Percentiles rank a stretch among this genome's conserved stretches.
phyloP scores from a whole-genome alignment of 2,329 filamentous ascomycete genomes.

The Colletotrichum lentis region DNA sequence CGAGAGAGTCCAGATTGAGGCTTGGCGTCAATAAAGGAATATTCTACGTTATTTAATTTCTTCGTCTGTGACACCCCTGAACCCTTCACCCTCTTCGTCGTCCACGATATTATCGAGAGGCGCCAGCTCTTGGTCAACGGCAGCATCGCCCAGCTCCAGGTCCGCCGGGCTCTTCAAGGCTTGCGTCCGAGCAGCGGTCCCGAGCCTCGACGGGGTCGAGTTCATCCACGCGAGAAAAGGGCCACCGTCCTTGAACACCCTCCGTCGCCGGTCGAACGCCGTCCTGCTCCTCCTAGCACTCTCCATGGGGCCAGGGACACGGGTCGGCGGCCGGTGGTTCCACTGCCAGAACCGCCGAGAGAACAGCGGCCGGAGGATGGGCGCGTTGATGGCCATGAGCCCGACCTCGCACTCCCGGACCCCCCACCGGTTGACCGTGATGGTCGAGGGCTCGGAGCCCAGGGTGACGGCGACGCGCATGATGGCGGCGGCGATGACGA shows the following conservation, averaged over 20 bases:
- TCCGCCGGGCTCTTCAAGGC: background rate
- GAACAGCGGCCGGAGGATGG: conserved; percentile 16
- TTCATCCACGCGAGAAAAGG: conserved; percentile 20
- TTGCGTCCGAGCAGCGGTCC: background rate
- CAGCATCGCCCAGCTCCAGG: background rate
- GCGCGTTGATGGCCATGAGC: conserved; percentile 23
- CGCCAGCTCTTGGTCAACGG: conserved; percentile 2
- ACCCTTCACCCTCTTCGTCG: background rate
- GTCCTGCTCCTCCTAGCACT: conserved; percentile 20
- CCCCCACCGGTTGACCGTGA: conserved; percentile 29
- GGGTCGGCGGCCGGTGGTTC: conserved; percentile 22
- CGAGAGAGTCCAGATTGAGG: rapidly evolving
- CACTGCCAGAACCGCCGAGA: conserved; percentile 29
- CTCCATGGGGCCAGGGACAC: conserved; percentile 1
- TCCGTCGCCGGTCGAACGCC: background rate
- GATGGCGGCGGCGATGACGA: conserved; percentile 27
- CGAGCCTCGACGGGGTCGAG: background rate
- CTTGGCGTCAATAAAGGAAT: background rate
- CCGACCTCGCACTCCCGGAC: conserved; percentile 29
- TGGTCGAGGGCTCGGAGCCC: conserved; percentile 24
- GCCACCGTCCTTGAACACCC: background rate
- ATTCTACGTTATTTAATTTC: too few species aligned
- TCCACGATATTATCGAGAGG: background rate
- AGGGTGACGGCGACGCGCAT: conserved; percentile 28
- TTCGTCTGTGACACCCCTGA: background rate